Conservation (phyloP, 202 grass and related monocot species). For the Setaria italica region DNA sequence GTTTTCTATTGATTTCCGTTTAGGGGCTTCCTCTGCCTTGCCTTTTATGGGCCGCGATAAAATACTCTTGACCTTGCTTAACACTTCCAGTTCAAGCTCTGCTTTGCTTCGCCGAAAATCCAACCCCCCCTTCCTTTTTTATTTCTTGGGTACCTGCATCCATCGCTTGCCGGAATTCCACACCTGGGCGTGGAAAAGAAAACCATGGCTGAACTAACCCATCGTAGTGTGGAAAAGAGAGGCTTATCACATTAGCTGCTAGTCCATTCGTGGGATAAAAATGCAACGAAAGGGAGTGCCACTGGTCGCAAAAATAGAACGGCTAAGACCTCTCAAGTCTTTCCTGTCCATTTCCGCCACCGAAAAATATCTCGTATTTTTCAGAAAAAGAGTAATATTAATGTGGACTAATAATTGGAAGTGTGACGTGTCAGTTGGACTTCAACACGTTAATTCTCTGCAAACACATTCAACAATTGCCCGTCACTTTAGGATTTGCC, state of each 20-base stretch:
- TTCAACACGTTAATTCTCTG: background rate
- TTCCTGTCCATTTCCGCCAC: background rate
- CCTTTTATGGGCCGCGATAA: conserved; percentile 1
- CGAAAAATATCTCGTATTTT: conserved; percentile 11
- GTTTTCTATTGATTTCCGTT: background rate
- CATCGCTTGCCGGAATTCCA: background rate
- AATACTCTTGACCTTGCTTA: background rate
- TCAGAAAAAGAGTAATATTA: background rate
- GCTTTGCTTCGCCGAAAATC: conserved; percentile 40
- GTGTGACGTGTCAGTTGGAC: background rate
- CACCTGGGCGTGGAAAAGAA: background rate
- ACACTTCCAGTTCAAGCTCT: conserved; percentile 8
- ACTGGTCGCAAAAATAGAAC: conserved; percentile 4
- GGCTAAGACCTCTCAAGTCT: background rate
- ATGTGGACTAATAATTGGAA: background rate
- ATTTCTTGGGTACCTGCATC: background rate
- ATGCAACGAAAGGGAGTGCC: background rate
- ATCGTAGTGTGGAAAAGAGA: background rate
- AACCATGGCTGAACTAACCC: background rate
- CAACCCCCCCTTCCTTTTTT: background rate
- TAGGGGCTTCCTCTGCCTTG: background rate
- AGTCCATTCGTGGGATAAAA: background rate
- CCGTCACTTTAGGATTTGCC: no score
- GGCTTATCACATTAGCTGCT: background rate
- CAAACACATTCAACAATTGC: no score